Conservation (phyloP, 2,329 filamentous ascomycete genomes). For the Beauveria australis region DNA sequence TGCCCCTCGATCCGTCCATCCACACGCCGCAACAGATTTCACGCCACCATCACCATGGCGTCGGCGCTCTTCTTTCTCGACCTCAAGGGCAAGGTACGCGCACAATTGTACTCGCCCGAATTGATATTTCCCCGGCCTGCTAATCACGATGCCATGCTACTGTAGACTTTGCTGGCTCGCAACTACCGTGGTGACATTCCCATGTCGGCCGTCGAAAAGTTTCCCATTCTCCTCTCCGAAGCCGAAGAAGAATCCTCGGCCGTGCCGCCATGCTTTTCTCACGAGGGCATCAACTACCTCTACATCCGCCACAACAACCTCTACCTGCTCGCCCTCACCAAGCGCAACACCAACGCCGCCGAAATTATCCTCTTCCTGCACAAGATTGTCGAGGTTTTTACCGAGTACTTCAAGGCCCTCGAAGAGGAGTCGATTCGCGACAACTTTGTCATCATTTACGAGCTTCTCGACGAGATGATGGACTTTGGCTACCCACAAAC, state of each 20-base stretch:
- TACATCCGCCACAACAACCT: conserved; percentile 99
- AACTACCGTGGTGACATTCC: conserved; percentile 98
- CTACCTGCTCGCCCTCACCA: conserved; percentile 93
- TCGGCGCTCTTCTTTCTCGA: conserved; percentile 98
- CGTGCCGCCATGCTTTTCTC: conserved; percentile 94
- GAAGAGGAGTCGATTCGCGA: conserved; percentile 98
- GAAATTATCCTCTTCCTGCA: conserved; percentile 97
- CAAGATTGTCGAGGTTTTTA: conserved; percentile 97
- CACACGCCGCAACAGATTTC: background rate
- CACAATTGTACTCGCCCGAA: background rate
- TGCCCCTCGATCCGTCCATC: conserved; percentile 18
- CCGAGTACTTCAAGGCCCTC: conserved; percentile 98
- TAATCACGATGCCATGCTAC: conserved; percentile 15
- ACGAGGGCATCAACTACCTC: conserved; percentile 98
- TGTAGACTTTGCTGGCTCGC: conserved; percentile 88
- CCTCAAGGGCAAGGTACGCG: conserved; percentile 90
- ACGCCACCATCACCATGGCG: conserved; percentile 58
- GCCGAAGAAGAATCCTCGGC: conserved; percentile 98
- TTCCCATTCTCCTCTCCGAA: conserved; percentile 90
- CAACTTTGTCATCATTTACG: conserved; percentile 99
- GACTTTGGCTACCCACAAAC: conserved; percentile 99
- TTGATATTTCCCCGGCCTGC: background rate
- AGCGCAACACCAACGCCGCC: conserved; percentile 97
- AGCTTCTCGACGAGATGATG: conserved; percentile 99
- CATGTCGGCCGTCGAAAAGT: conserved; percentile 98